Evolutionary conservation across 108 stramenopile genomes (phyloP), one percentile per base, ranked within the genome.

Genomic region (Conticribra weissflogii): DNA sequence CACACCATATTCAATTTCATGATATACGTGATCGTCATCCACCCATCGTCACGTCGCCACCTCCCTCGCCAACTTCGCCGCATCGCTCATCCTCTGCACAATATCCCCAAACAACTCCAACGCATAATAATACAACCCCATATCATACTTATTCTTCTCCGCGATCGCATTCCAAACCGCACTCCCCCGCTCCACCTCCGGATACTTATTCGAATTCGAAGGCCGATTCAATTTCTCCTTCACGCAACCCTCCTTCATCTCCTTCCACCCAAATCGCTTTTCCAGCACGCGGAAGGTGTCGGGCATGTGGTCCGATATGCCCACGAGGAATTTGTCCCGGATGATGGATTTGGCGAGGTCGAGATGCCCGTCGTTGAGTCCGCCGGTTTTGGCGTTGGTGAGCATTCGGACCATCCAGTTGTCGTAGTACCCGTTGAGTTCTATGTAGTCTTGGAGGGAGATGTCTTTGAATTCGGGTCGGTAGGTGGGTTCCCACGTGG

Each of bases 401-500:
- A 84, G 45, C 63, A 81, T 74, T 25, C 78, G 65, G 7, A 66
- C 73, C 68, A 81, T 63, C 83, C 83, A 84, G 59, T 79, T 79
- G 33, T 76, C 62, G 30, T 83, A 76, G 48, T 79, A 71, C 14
- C 68, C 67, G 18, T 65, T 30, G 28, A 41, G 63, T 23, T 66
- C 33, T 0, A 79, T 58, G 61, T 83, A 80, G 36, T 74, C 61
- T 12, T 64, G 60, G 16, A 83, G 28, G 0, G 62, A 80, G 15
- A 82, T 64, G 47, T 74, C 33, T n/a, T 64, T 78, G 34, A 66
- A 63, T 19, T 63, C 69, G 0, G 81, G 66, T 17, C 75, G 67
- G 46, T 79, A 79, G 18, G 78, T 75, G n/a, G 82, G 78, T 54
- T 83, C 82, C 82, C 77, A 83, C 2, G 76, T 63, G 2, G 82